These are phyloP conservation scores for Cornus kousa DNA, from an alignment of 148 eudicot species.

Conservation along the genomic window DNA sequence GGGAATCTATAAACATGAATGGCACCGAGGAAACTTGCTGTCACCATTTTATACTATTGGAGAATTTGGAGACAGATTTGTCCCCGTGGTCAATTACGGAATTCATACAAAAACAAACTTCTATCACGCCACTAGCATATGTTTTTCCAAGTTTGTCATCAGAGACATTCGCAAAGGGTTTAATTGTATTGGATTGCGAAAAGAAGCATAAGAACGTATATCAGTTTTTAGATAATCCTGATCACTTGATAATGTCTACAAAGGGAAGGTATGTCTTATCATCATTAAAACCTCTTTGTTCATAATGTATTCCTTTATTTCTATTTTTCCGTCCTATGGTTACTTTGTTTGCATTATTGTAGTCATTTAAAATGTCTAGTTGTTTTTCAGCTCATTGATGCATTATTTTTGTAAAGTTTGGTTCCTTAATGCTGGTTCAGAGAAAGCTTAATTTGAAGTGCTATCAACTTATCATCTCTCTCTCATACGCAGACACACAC, in stretches of 20 bases:
- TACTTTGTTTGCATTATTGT: background rate
- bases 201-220: constrained; percentile 34
- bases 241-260: constrained; percentile 41
- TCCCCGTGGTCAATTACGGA: constrained; percentile 37
- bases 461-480: too few relatives aligned
- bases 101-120: constrained; percentile 42
- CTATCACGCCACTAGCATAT: constrained; percentile 40
- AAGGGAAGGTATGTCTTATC: constrained; percentile 49
- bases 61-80: constrained; percentile 56
- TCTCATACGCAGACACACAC: too few relatives aligned
- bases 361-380: too few relatives aligned
- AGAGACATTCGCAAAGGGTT: constrained; percentile 44
- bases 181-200: constrained; percentile 32
- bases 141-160: constrained; percentile 36
- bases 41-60: constrained; percentile 33
- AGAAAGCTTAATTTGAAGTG: too few relatives aligned
- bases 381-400: too few relatives aligned
- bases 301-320: background rate
- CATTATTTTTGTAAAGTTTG: background rate
- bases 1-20: constrained; percentile 1
- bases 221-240: constrained; percentile 40
- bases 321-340: too few relatives aligned
- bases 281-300: background rate
- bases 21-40: constrained; percentile 10
- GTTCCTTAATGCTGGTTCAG: background rate